Base-by-base conservation (phyloP, 306 rosid species). In the Neltuma alba region DNA sequence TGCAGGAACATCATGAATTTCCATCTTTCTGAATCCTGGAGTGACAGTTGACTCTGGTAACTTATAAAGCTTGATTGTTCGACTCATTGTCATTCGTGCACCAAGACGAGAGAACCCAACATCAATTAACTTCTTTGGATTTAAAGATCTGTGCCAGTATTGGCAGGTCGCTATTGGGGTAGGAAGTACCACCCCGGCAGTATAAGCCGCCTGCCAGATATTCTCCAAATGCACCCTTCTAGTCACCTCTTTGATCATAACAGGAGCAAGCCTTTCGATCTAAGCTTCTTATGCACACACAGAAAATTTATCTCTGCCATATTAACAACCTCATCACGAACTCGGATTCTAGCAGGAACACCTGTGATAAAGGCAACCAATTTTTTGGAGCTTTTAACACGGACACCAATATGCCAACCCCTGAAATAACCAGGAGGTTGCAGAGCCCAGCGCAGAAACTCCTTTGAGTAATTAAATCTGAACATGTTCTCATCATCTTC, bases 71-170 rank as follows among this genome's bases (percentile, higher is more conserved):
- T 91, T 91, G 62, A 91, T 86, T 23, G 96, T 91, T 55, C 96
- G 83, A 77, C 93, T 91, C 93, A 89, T 89, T 55, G 96, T 91
- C 96, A 91, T 91, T 80, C 96, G 88, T 1, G 93, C 93, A 77
- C 93, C 96, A 58, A 91, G 93, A 80, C 91, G 90, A n/a, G 96
- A 91, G 64, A 91, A 91, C 73, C 96, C 93, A 75, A 91, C 96
- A 84, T 91, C 96, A 79, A 91, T 91, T 38, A 91, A 90, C 81
- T 91, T 91, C 85, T 87, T 91, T 8, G 96, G 96, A 80, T 91
- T 91, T 74, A 91, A 81, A 66, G 96, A 91, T 74, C 96, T 84
- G 57, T 91, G 91, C 96, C 93, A 91, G 81, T 87, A 91, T 81
- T 91, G 96, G 85, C 93, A 91, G 77, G 89, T 89, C 16, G 96